These are phyloP conservation scores for Neolentinus lepideus DNA, from an alignment of 1,284 basidiomycete genomes.

Conservation along the genomic window DNA sequence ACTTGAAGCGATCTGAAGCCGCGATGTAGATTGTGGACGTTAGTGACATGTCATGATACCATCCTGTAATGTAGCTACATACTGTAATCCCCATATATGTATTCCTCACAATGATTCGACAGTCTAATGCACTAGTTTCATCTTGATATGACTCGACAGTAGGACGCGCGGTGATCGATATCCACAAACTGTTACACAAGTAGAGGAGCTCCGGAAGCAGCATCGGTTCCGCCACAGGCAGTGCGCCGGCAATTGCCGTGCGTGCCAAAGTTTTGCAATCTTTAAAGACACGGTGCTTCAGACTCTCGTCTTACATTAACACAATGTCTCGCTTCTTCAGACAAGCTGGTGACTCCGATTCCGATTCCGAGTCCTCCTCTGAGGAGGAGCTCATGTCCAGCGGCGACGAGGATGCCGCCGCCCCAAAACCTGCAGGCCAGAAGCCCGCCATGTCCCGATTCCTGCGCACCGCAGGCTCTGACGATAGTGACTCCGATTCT, in stretches of 20 bases:
- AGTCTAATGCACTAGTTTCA: too few relatives aligned
- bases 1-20: neutral
- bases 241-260: neutral
- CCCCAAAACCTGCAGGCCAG: slow-evolving; percentile 37
- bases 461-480: slow-evolving; percentile 47
- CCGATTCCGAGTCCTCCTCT: slow-evolving; percentile 65
- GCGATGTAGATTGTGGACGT: neutral
- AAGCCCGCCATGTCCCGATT: slow-evolving; percentile 74
- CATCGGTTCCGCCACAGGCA: too few relatives aligned
- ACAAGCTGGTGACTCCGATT: slow-evolving; percentile 76
- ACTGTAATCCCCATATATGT: neutral
- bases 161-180: too few relatives aligned
- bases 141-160: too few relatives aligned
- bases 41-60: neutral
- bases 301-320: neutral
- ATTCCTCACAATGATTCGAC: neutral
- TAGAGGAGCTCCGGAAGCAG: too few relatives aligned
- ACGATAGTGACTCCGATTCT: slow-evolving; percentile 38
- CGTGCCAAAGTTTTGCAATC: neutral
- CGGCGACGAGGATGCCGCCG: slow-evolving; percentile 57
- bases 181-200: too few relatives aligned
- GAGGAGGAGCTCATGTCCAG: slow-evolving; percentile 77
- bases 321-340: slow-evolving; percentile 85
- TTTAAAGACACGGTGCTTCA: neutral
- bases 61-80: neutral